phyloP scores from a whole-genome alignment of 768 basidiomycete genomes.

The Calocybe indica region DNA sequence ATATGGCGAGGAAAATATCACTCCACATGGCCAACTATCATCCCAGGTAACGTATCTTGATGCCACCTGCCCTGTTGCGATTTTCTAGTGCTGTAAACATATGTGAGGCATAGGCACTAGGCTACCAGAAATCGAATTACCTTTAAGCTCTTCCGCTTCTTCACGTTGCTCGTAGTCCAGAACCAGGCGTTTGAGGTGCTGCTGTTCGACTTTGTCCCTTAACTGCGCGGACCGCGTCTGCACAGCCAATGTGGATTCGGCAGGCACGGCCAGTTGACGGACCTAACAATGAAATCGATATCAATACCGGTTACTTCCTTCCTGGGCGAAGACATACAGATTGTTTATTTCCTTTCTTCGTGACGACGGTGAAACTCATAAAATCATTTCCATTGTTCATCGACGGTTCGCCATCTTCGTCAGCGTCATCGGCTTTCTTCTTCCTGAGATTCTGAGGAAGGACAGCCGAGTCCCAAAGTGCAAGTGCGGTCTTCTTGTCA shows the following conservation, averaged over 20 bases:
- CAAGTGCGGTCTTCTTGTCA: constrained; percentile 82
- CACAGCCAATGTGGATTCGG: constrained; percentile 81
- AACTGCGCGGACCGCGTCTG: constrained; percentile 89
- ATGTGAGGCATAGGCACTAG: background rate
- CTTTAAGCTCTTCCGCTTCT: constrained; percentile 79
- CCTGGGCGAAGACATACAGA: constrained; percentile 43
- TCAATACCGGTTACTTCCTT: background rate
- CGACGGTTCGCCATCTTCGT: constrained; percentile 40
- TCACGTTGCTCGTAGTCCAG: constrained; percentile 88
- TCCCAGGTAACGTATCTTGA: constrained; percentile 54
- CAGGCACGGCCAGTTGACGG: constrained; percentile 85
- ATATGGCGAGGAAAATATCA: background rate
- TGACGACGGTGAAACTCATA: constrained; percentile 92
- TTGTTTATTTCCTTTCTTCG: constrained; percentile 91
- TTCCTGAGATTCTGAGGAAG: constrained; percentile 61
- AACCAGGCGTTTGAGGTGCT: constrained; percentile 93
- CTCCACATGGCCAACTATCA: too few species aligned
- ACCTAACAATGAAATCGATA: constrained; percentile 39
- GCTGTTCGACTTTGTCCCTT: constrained; percentile 94
- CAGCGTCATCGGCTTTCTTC: constrained; percentile 57
- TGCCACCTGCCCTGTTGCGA: constrained; percentile 57
- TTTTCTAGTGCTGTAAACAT: constrained; percentile 53
- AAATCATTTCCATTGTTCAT: constrained; percentile 31
- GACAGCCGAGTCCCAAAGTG: constrained; percentile 86
- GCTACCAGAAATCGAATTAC: constrained; percentile 24